Evolutionary conservation across 2,329 filamentous ascomycete genomes (phyloP).

Genomic region (Colletotrichum trifolii): DNA sequence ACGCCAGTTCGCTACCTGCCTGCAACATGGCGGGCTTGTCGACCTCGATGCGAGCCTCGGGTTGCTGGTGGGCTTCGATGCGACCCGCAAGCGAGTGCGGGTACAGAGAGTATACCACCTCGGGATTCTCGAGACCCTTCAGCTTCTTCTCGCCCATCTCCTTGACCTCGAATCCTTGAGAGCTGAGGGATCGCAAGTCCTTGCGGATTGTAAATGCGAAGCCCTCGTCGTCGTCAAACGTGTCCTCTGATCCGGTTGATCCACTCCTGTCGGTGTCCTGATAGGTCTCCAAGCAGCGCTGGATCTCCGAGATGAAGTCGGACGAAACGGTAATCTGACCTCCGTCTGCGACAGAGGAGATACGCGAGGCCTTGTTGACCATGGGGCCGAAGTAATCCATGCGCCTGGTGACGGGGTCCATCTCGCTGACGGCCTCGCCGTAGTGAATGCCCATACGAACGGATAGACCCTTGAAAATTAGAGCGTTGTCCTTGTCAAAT

Average conservation of each 20-base stretch:
- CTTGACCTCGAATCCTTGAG: conserved; percentile 95
- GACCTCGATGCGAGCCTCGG: conserved; percentile 53
- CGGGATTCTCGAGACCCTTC: conserved; percentile 97
- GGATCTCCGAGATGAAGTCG: conserved; percentile 96
- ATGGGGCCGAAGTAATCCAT: conserved; percentile 99
- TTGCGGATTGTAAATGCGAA: conserved; percentile 83
- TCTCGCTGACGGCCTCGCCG: conserved; percentile 93
- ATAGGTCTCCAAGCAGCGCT: conserved; percentile 88
- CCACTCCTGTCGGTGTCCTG: conserved; percentile 82
- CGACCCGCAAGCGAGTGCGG: conserved; percentile 88
- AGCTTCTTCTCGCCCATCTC: conserved; percentile 95
- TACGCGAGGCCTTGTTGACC: conserved; percentile 96
- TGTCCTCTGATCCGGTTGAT: conserved; percentile 77
- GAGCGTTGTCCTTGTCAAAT: conserved; percentile 82
- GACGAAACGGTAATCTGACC: conserved; percentile 97
- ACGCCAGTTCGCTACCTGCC: conserved; percentile 72
- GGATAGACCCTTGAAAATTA: conserved; percentile 94
- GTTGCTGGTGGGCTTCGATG: conserved; percentile 73
- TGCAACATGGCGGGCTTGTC: conserved; percentile 71
- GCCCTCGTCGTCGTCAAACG: conserved; percentile 76
- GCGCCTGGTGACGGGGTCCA: conserved; percentile 93
- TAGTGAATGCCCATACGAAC: conserved; percentile 98
- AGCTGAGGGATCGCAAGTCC: conserved; percentile 87
- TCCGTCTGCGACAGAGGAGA: conserved; percentile 93
- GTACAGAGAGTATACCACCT: conserved; percentile 95